phyloP scores from a whole-genome alignment of 805 yeast genomes.

The Saccharomycopsis schoenii region DNA sequence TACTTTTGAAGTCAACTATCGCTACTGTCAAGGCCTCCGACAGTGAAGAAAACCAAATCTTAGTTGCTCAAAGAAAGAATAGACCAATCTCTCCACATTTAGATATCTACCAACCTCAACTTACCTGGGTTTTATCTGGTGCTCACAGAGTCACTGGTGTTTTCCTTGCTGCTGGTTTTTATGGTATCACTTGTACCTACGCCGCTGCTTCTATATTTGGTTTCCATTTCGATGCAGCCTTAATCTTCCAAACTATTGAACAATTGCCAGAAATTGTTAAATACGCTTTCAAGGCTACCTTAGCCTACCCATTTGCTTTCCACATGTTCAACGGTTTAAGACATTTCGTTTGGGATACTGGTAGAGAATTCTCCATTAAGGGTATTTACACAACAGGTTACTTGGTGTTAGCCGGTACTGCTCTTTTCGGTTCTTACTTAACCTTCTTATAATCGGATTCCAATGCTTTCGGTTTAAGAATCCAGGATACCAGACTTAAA shows the following conservation, averaged over 20 bases:
- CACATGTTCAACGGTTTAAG: slow-evolving; percentile 83
- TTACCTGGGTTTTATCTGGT: slow-evolving; percentile 73
- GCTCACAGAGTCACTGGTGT: slow-evolving; percentile 87
- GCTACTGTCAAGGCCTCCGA: slow-evolving; percentile 43
- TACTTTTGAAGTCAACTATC: slow-evolving; percentile 3
- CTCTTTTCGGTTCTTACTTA: slow-evolving; percentile 48
- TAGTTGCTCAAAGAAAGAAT: slow-evolving; percentile 71
- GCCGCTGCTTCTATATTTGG: slow-evolving; percentile 64
- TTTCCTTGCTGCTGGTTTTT: slow-evolving; percentile 67
- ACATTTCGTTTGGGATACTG: slow-evolving; percentile 90
- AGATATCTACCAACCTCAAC: slow-evolving; percentile 81
- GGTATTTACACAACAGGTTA: slow-evolving; percentile 94
- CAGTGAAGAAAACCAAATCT: slow-evolving; percentile 55
- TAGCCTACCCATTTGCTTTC: slow-evolving; percentile 79
- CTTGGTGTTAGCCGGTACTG: slow-evolving; percentile 55
- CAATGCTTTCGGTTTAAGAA: not conserved
- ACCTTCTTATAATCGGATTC: slow-evolving; percentile 28
- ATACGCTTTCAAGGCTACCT: slow-evolving; percentile 52
- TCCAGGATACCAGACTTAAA: not conserved
- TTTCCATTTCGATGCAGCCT: slow-evolving; percentile 41
- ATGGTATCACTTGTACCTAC: slow-evolving; percentile 65
- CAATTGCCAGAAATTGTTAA: slow-evolving; percentile 57
- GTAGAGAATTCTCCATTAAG: slow-evolving; percentile 64
- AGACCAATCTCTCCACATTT: slow-evolving; percentile 92
- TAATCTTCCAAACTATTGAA: slow-evolving; percentile 45